Conservation (phyloP, 1,139 yeast species). For the Zygosaccharomyces pseudobailii region DNA sequence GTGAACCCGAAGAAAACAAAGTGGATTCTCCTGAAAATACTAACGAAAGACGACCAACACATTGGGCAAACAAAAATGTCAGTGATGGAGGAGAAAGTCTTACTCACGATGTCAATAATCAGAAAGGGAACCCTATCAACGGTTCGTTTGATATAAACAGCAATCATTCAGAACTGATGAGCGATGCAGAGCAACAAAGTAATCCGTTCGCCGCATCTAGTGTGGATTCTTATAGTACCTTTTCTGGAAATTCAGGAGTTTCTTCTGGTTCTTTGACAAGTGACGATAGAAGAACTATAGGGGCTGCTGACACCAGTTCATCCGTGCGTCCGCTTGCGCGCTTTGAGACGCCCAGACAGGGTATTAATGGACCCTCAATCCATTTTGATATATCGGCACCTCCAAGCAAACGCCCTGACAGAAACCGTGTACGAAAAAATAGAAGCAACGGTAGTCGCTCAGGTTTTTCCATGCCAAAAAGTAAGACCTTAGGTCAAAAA, state of each 20-base stretch:
- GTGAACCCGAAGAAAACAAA: background rate
- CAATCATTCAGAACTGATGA: background rate
- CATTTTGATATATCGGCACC: conserved; percentile 27
- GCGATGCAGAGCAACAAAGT: background rate
- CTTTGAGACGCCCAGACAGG: background rate
- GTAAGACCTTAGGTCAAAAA: conserved; percentile 19
- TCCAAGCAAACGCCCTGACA: conserved; percentile 15
- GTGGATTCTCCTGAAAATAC: background rate
- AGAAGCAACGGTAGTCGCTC: background rate
- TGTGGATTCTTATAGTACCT: background rate
- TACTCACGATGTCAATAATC: background rate
- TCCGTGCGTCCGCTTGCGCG: background rate
- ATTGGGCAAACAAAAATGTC: background rate
- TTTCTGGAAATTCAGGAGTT: background rate
- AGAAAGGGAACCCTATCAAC: too few relatives aligned
- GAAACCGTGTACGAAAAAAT: background rate
- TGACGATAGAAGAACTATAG: background rate
- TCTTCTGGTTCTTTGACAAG: background rate
- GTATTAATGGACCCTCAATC: conserved; percentile 18
- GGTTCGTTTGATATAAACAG: background rate
- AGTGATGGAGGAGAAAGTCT: background rate
- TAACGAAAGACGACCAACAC: background rate
- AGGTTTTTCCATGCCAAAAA: conserved; percentile 14
- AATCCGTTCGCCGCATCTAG: background rate
- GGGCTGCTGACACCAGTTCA: background rate